Percentiles rank a stretch among this genome's conserved stretches.
These are phyloP conservation scores for Fusarium sp. DNA, from an alignment of 2,329 filamentous ascomycete species.

Conservation along the genomic window DNA sequence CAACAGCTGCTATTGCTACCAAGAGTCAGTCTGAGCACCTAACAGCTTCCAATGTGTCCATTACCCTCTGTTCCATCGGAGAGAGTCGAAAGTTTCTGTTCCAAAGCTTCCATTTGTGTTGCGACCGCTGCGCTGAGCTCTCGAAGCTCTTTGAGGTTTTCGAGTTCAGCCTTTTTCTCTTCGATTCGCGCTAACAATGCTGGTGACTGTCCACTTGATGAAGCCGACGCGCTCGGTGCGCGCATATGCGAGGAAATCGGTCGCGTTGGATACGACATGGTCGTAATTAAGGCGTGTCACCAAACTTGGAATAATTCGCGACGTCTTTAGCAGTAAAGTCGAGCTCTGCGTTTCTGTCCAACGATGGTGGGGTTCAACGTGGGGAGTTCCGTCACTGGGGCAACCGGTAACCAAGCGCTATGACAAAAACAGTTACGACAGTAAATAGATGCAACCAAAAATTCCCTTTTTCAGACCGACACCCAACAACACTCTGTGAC, in stretches of 20 bases:
- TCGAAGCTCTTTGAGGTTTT: conserved; percentile 79
- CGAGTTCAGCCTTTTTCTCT: conserved; percentile 86
- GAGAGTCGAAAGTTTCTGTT: conserved; percentile 79
- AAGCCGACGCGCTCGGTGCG: conserved; percentile 62
- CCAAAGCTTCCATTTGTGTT: conserved; percentile 82
- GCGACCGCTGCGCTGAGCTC: conserved; percentile 82
- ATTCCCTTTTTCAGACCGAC: conserved; percentile 39
- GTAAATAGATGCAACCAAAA: conserved; percentile 50
- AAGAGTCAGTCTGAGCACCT: conserved; percentile 31
- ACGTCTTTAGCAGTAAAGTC: conserved; percentile 3
- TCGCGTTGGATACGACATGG: conserved; percentile 67
- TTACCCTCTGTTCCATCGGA: conserved; percentile 84
- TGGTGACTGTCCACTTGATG: conserved; percentile 70
- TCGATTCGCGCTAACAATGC: conserved; percentile 79
- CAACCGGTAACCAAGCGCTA: conserved; percentile 44
- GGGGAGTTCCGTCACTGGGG: conserved; percentile 39
- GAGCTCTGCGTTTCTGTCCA: conserved; percentile 27
- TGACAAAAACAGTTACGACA: conserved; percentile 38
- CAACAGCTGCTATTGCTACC: conserved; percentile 81
- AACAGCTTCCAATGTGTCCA: neutral
- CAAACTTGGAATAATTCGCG: neutral
- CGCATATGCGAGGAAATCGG: conserved; percentile 74
- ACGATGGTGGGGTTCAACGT: conserved; percentile 42
- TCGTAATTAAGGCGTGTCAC: neutral
- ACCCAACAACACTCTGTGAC: conserved; percentile 36